Evolutionary conservation across 805 yeast species (phyloP), one percentile per base, ranked within the genome.

Genomic region (Hanseniaspora hatyaiensis): DNA sequence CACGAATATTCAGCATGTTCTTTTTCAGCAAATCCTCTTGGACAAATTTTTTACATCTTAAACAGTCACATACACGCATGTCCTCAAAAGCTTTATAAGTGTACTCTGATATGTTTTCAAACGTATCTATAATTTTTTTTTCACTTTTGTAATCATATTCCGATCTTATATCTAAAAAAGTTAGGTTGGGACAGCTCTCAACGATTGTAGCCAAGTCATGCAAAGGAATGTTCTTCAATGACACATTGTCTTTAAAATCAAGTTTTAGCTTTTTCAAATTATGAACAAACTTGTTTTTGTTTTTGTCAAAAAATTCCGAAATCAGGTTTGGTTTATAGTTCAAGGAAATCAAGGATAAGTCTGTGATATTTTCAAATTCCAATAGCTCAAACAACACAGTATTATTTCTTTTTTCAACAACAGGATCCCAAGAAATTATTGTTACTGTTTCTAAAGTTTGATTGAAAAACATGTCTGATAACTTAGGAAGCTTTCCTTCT

Each of bases 391-490:
- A 63, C 32, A 66, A 54, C 57, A 64, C 64, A 47, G 64, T 64
- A 22, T 61, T 52, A 43, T 60, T 63, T 41, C 65, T 56, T n/a
- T 61, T 56, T 13, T 55, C 51, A 15, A 60, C 48, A n/a, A 59
- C 56, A 43, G 67, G 70, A 52, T 60, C 65, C 72, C 72, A 68
- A 3, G 72, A 68, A 4, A 68, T 67, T 3, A 68, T 59, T 0
- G 72, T 67, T 26, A 68, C 54, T 0, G 62, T 59, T 48, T 62
- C 64, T 46, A 68, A 54, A 2, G 60, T 52, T 40, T 63, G 53
- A 2, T 57, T 53, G 51, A 66, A 69, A 43, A 68, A 66, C 1
- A 68, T 50, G 36, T 68, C 71, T 6, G 62, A 59, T 23, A 67
- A 52, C 47, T 55, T 55, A 3, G 53, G 52, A 8, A 55, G 47